phyloP scores from a whole-genome alignment of 345 rosid species.

The Sapria himalayana region DNA sequence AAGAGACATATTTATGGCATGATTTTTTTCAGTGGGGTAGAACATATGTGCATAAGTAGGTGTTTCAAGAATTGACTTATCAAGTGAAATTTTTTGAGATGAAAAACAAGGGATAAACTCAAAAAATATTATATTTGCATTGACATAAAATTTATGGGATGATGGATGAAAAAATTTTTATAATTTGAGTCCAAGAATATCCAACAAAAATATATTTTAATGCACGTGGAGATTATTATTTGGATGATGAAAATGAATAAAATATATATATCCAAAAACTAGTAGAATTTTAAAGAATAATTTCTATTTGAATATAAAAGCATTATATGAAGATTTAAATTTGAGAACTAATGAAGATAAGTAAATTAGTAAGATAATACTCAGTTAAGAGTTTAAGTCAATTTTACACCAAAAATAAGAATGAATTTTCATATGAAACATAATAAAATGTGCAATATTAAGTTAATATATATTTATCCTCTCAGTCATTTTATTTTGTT shows the following conservation, averaged over 20 bases:
- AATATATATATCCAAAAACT: background rate
- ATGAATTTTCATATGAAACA: background rate
- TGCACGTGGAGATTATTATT: background rate
- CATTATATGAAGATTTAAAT: background rate
- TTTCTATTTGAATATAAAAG: background rate
- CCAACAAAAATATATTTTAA: background rate
- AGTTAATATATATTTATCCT: too few relatives aligned
- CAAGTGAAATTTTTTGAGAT: background rate
- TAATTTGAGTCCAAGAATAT: too few relatives aligned
- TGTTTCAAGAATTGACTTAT: background rate
- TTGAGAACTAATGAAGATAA: background rate
- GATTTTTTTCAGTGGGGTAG: background rate
- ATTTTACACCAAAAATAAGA: background rate
- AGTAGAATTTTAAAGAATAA: background rate
- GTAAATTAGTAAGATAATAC: too few relatives aligned
- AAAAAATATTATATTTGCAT: background rate
- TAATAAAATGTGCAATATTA: background rate
- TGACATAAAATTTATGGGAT: background rate
- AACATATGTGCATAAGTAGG: too few relatives aligned
- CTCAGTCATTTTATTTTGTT: background rate
- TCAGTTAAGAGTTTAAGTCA: background rate
- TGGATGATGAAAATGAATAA: background rate
- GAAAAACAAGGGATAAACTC: background rate
- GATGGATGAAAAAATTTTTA: background rate
- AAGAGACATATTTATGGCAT: background rate